phyloP scores from a whole-genome alignment of 139 green algal genomes.

The Edaphochlamys debaryana region DNA sequence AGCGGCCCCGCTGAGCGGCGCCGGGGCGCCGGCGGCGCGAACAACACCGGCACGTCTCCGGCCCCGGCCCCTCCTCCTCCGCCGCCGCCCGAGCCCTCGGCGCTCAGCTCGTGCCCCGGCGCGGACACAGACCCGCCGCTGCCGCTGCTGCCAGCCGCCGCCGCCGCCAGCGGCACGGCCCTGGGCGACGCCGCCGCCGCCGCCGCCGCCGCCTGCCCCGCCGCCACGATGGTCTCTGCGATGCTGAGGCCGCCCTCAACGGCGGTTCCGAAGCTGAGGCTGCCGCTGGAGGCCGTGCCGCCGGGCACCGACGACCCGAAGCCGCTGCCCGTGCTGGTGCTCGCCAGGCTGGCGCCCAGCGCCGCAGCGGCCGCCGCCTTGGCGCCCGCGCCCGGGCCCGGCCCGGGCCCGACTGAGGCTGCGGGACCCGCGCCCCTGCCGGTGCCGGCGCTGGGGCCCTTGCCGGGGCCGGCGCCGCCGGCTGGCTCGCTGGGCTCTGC shows the following conservation, averaged over 20 bases:
- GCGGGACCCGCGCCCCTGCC: too few species aligned
- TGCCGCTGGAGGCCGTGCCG: not conserved
- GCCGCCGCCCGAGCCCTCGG: not conserved
- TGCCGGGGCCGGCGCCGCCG: too few species aligned
- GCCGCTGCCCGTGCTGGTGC: too few species aligned
- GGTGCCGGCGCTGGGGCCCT: too few species aligned
- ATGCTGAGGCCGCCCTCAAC: not conserved
- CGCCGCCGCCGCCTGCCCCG: not conserved
- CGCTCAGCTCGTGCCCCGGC: too few species aligned
- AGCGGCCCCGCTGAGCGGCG: too few species aligned
- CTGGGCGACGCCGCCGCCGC: not conserved
- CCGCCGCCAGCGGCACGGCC: not conserved
- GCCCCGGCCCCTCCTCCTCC: too few species aligned
- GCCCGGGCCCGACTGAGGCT: not conserved
- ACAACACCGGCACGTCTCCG: not conserved
- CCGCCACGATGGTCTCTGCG: not conserved
- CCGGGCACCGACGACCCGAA: too few species aligned
- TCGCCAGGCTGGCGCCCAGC: not conserved
- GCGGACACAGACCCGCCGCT: not conserved
- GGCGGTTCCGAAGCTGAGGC: conserved; percentile 11
- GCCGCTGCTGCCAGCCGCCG: too few species aligned
- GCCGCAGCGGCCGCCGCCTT: not conserved
- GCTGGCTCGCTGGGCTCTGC: too few species aligned
- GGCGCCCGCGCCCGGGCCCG: too few species aligned
- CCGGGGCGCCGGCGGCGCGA: too few species aligned